Evolutionary conservation across 805 yeast genomes (phyloP).

Genomic region (Komagataella pastoris): DNA sequence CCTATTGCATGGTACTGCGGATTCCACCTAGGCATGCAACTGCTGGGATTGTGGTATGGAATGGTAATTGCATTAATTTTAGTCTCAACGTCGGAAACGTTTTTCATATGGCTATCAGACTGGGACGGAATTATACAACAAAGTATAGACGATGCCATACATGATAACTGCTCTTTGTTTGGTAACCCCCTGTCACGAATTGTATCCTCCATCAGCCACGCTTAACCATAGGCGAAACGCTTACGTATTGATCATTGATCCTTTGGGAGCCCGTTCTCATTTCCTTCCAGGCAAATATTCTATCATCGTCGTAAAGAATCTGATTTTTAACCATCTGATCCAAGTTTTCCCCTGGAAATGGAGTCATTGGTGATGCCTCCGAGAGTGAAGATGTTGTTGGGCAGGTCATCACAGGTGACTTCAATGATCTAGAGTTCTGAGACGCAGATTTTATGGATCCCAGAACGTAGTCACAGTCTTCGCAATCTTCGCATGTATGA

Average conservation of each 20-base stretch:
- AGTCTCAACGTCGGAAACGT: conserved; percentile 24
- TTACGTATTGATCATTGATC: neutral
- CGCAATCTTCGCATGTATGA: neutral
- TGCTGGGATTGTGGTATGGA: conserved; percentile 22
- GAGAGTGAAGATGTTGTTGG: neutral
- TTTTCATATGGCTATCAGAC: conserved; percentile 24
- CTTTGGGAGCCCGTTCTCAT: neutral
- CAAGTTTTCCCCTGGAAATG: neutral
- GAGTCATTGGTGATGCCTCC: neutral
- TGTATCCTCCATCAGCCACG: neutral
- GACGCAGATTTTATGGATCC: neutral
- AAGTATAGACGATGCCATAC: conserved; percentile 25
- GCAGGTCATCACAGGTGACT: neutral
- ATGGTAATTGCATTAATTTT: conserved; percentile 16
- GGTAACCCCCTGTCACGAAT: neutral
- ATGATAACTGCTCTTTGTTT: neutral
- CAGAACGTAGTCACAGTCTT: neutral
- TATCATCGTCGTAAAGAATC: neutral
- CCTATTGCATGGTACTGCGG: conserved; percentile 56
- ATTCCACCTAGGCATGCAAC: conserved; percentile 27
- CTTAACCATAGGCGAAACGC: neutral
- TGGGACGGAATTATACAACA: conserved; percentile 28
- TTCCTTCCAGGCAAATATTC: neutral
- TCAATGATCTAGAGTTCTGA: neutral
- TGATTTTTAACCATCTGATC: neutral